Percentiles rank a stretch among this genome's conserved stretches.
Conservation (phyloP, 2,329 filamentous ascomycete genomes). For the Aspergillus sp. region DNA sequence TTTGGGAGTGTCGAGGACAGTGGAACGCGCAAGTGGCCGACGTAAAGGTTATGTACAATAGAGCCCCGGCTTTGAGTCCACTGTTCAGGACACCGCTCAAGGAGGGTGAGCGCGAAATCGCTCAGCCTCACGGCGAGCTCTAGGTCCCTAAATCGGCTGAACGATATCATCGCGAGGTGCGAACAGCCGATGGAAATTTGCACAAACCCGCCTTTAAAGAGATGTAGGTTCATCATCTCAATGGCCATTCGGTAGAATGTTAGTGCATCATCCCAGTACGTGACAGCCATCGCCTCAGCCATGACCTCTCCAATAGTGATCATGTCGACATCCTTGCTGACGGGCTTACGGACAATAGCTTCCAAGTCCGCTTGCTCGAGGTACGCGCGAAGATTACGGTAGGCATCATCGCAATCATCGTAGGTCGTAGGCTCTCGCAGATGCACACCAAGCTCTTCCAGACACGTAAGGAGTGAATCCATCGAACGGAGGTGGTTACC, state of each 20-base stretch:
- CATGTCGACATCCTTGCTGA: slow-evolving; percentile 46
- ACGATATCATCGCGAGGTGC: slow-evolving; percentile 58
- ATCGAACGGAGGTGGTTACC: slow-evolving; percentile 73
- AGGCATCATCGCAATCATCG: slow-evolving; percentile 76
- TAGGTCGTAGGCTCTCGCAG: slow-evolving; percentile 68
- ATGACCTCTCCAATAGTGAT: slow-evolving; percentile 57
- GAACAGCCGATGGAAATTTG: slow-evolving; percentile 62
- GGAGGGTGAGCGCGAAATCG: slow-evolving; percentile 54
- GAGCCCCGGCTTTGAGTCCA: slow-evolving; percentile 60
- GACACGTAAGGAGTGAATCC: slow-evolving; percentile 67
- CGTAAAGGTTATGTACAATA: slow-evolving; percentile 60
- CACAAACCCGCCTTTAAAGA: slow-evolving; percentile 57
- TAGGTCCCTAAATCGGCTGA: slow-evolving; percentile 60
- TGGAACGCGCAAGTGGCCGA: slow-evolving; percentile 61
- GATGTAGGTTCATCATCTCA: slow-evolving; percentile 58
- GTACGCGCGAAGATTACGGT: slow-evolving; percentile 62
- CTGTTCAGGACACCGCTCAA: slow-evolving; percentile 54
- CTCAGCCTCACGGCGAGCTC: slow-evolving; percentile 57
- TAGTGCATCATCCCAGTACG: slow-evolving; percentile 62
- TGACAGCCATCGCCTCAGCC: slow-evolving; percentile 59
- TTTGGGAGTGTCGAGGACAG: slow-evolving; percentile 54
- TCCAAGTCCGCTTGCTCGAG: slow-evolving; percentile 60
- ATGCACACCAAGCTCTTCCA: slow-evolving; percentile 68
- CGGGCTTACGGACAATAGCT: slow-evolving; percentile 40
- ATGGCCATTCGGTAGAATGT: slow-evolving; percentile 62